A percentile compares a stretch with the other conserved stretches of the same genome.
Evolutionary conservation across 192 early-diverging fungal genomes (phyloP).

Genomic region (Podila horticola): DNA sequence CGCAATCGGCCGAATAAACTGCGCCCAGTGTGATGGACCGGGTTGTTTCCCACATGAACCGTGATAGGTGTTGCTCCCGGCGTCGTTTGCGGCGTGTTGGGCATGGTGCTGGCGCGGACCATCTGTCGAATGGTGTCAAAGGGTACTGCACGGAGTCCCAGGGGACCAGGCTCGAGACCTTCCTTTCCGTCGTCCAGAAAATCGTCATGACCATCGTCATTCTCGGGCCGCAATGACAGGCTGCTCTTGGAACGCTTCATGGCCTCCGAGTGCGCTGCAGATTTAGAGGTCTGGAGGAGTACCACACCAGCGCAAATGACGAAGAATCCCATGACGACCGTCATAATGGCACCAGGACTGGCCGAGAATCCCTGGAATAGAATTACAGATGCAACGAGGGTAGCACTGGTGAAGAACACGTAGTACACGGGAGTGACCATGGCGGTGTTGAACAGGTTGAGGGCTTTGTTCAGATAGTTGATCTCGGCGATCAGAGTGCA

Average conservation of each 20-base stretch:
- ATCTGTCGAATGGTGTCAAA: constrained; percentile 47
- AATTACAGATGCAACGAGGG: constrained; percentile 71
- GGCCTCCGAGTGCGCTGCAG: constrained; percentile 3
- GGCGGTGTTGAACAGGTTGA: constrained; percentile 76
- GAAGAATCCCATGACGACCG: constrained; percentile 67
- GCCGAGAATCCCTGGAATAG: constrained; percentile 72
- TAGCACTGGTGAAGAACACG: constrained; percentile 77
- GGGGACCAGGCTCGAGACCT: constrained; percentile 36
- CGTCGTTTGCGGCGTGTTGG: background rate
- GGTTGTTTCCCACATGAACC: background rate
- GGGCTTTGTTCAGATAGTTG: constrained; percentile 77
- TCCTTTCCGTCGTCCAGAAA: constrained; percentile 25
- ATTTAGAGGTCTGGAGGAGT: constrained; percentile 60
- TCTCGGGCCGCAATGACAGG: constrained; percentile 1
- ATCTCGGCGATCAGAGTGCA: constrained; percentile 66
- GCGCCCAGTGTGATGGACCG: background rate
- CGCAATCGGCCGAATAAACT: background rate
- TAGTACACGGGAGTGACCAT: constrained; percentile 83
- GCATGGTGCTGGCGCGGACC: constrained; percentile 42
- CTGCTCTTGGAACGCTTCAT: constrained; percentile 22
- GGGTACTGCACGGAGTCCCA: constrained; percentile 42
- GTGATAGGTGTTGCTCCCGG: constrained; percentile 9
- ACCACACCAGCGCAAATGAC: constrained; percentile 70
- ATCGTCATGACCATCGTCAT: background rate
- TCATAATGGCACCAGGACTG: constrained; percentile 41